Base-by-base conservation (phyloP, 495 filamentous ascomycete genomes). In the Ramalina peruviana region DNA sequence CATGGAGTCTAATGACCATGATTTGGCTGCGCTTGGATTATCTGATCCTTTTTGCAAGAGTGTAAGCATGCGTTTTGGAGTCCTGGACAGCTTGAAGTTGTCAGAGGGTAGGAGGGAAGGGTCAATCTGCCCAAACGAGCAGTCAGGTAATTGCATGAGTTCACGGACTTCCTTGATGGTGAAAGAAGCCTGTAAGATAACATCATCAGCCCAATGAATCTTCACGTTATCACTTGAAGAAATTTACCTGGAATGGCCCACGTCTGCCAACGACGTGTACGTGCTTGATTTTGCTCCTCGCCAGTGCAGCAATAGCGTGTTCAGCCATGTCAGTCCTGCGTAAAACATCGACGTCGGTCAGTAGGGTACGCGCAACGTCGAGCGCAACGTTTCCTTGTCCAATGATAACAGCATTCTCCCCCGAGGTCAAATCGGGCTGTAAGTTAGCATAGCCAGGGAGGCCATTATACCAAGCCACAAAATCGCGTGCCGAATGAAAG, bases 381-480 rank as follows among this genome's bases (percentile, higher is more conserved):
- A 98, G 66, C 1, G 93, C 92, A 11, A 97, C 92, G 63, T 98
- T 98, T 1, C 92, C 92, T 59, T 97, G 88, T 2, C 92, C 92
- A 51, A 98, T 81, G 38, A 98, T 75, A 16, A 94, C 79, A 4
- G 87, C 93, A 56, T 89, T 78, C 41, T 95, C 88, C 2, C 85
- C 86, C 7, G 72, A 67, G 1, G 77, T 77, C 13, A 97, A 75
- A 58, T 87, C 78, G 1, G 90, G 92, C 12, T 72, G 70, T n/a
- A 95, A 66, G 55, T 77, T 63, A 21, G 84, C 75, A 61, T 85
- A 84, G 58, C 94, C 84, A 0, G 92, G 93, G 0, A 94, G 73
- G 16, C 93, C 89, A 60, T 97, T 97, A 65, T 98, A 98, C 92
- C 92, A 98, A 15, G 90, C 92, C 6, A 98, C 93, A 64, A 97